Evolutionary conservation across 768 basidiomycete species (phyloP).

Genomic region (Mycena indigotica): DNA sequence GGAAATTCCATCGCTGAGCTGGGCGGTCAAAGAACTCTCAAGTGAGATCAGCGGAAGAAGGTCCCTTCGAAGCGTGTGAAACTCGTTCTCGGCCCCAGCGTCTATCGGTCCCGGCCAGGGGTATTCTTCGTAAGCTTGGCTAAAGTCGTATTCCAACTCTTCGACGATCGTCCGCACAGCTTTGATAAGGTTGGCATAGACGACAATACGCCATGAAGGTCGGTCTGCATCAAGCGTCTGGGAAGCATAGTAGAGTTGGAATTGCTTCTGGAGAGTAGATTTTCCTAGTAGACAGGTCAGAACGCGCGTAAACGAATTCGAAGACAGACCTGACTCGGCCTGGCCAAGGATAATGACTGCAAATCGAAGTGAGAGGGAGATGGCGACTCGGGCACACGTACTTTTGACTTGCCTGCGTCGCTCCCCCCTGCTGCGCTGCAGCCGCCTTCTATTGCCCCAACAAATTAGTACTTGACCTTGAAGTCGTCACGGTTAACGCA

Average conservation of each 20-base stretch:
- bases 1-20: constrained; percentile 66
- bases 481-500: constrained; percentile 12
- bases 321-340: constrained; percentile 58
- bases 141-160: constrained; percentile 60
- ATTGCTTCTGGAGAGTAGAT: constrained; percentile 83
- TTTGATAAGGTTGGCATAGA: constrained; percentile 84
- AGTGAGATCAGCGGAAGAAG: constrained; percentile 66
- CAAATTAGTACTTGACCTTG: neutral
- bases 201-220: constrained; percentile 75
- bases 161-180: constrained; percentile 75
- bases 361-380: constrained; percentile 2
- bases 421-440: constrained; percentile 46
- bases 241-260: constrained; percentile 79
- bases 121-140: constrained; percentile 24
- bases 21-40: constrained; percentile 68
- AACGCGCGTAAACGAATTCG: neutral
- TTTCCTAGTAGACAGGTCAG: constrained; percentile 37
- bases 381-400: constrained; percentile 21
- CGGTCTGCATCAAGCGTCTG: constrained; percentile 70
- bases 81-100: constrained; percentile 37
- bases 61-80: constrained; percentile 53
- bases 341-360: constrained; percentile 77
- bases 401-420: constrained; percentile 57
- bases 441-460: constrained; percentile 48
- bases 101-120: constrained; percentile 25